Evolutionary conservation across 257 asterid genomes (phyloP), one percentile per base, ranked within the genome.

Genomic region (Scutellaria galericulata): DNA sequence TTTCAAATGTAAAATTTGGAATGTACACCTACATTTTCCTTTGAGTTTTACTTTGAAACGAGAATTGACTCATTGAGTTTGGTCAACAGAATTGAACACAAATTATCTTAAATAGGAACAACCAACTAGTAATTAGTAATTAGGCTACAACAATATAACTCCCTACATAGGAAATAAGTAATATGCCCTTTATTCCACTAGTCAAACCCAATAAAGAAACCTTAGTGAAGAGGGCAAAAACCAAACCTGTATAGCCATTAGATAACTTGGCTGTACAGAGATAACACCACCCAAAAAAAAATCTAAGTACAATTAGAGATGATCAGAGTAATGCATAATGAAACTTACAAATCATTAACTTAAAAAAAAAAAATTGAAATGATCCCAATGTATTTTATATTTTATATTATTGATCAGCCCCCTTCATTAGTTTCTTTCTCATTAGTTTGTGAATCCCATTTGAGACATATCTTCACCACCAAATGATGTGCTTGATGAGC

Each of bases 391-490:
- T 58, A 64, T 60, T 10, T 1, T 47, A 60, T 72, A 37, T 76
- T 45, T 68, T 54, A 73, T 81, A 75, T 69, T 68, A 57, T 73
- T 44, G 58, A 78, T 42, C 46, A 65, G 64, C 78, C 78, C 82
- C 79, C 27, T 18, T 18, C 18, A 18, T 18, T 18, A 18, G 18
- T 18, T 18, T 18, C 18, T 18, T 18, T 18, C 48, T 66, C 68
- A 37, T 81, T 79, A 89, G 77, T 79, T 83, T 69, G 84, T 83
- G 79, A 88, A 93, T 54, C 87, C 83, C 68, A 84, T 7, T 42
- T 83, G 92, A 70, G 91, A 75, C 53, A 83, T 55, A 14, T 86
- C 96, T 48, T 87, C 94, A 37, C 85, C 89, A 39, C 79, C 90
- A 73, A 63, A 81, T 39, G 85, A 70, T 59, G 84, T 58, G 71